Base-by-base conservation (phyloP, 805 yeast species). In the Yamadazyma scolyti region DNA sequence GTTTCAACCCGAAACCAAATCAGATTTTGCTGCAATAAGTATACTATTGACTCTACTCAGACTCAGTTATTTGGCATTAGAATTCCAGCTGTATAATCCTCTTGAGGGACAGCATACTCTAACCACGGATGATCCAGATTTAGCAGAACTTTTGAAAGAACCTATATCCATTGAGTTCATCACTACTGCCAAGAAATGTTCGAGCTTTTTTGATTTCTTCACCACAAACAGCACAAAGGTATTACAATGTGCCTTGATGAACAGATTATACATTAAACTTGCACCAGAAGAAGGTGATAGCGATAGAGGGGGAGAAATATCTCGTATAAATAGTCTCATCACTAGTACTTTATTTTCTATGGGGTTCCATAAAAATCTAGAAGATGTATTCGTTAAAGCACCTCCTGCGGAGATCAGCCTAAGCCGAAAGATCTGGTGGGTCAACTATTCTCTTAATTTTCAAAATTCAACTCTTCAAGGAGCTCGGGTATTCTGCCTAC, bases 241-340 rank as follows among this genome's bases (percentile, higher is more conserved):
- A 6, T 52, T 79, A 27, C 82, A 77, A 44, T 72, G 75, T 45
- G 66, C 73, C 6, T 39, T 77, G 20, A 55, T 72, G 35, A 61
- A 75, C 63, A 61, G 75, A 39, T 48, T 74, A 18, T 77, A 76
- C 47, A 70, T 55, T 38, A 62, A 54, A 27, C 58, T 48, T 30
- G 54, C 75, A 0, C 78, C 78, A 0, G 75, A 68, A 35, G 75
- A 73, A 41, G 80, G 79, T 13, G 79, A 74, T 46, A 66, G 72
- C 1, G 61, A 64, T 7, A 82, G 75, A 46, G 82, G 77, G 31
- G 78, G 77, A 19, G 76, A 73, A 24, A 68, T 76, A 3, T 7
- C 20, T 3, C 68, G 75, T 6, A 65, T 69, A 30, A 50, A 71
- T 8, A 75, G 79, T 1, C 65, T 76, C 57, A 57, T 79, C 12